Percentiles rank a stretch among this genome's conserved stretches.
Evolutionary conservation across 441 rosid species (phyloP).

Genomic region (Kokia cookei): DNA sequence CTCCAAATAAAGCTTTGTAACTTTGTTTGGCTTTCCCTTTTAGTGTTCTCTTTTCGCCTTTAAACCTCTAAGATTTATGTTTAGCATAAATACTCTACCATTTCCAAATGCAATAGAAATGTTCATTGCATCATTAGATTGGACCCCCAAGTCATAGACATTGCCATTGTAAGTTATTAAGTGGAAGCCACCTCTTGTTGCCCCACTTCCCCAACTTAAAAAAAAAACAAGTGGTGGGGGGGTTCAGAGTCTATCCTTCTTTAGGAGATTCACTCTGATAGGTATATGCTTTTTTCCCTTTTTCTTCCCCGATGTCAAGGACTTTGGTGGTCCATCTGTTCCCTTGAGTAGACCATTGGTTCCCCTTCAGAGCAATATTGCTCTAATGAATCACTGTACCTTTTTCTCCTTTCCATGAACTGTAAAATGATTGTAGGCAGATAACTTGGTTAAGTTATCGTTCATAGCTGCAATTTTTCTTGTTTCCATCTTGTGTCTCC

Average conservation of each 20-base stretch:
- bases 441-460: background rate
- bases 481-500: background rate
- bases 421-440: background rate
- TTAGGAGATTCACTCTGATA: constrained; percentile 5
- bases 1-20: background rate
- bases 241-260: constrained; percentile 8
- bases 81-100: background rate
- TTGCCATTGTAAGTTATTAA: constrained; percentile 24
- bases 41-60: background rate
- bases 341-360: constrained; percentile 4
- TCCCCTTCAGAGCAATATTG: background rate
- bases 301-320: constrained; percentile 4
- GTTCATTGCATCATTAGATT: constrained; percentile 26
- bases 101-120: constrained; percentile 6
- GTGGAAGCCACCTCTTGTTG: constrained; percentile 42
- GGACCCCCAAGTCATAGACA: constrained; percentile 25
- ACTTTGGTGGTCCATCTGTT: constrained; percentile 26
- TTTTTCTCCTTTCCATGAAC: constrained; percentile 3
- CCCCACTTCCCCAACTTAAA: constrained; percentile 17
- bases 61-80: background rate
- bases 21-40: background rate
- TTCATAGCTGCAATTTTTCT: background rate
- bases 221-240: background rate
- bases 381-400: background rate
- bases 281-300: constrained; percentile 13